Evolutionary conservation across 176 grass and related monocot species (phyloP), one percentile per base, ranked within the genome.

Genomic region (Carex littledalei): DNA sequence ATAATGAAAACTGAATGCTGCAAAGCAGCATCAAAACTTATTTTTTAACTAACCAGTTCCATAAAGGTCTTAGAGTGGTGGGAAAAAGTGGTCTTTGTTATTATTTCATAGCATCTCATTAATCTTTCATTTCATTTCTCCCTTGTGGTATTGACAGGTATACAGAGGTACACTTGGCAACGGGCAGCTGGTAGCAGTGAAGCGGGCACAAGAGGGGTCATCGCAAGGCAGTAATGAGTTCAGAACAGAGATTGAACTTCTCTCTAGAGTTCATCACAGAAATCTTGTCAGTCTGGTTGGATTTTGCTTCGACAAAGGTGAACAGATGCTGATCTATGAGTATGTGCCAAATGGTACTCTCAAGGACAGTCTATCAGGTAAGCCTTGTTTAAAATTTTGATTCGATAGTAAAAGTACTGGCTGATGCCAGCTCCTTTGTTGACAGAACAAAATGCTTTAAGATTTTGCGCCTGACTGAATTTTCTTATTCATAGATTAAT

Each of bases 251-350:
- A 94, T 97, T 8, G 94, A 97, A 84, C 89, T 92, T 50, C 87
- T 97, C 32, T 91, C 90, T 12, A 87, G 90, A 18, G 90, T 97
- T 31, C 92, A 97, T 86, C 94, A 97, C 81, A 92, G 84, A 88
- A 97, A 97, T 29, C 88, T 97, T 15, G 94, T 97, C 20, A 84
- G 60, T 82, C 94, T 94, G n/a, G 81, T 97, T 6, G 92, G 94
- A 1, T 97, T 92, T 85, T 97, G 92, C 87, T 81, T 97, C 4
- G 94, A 94, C 7, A 92, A 92, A 84, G 89, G 67, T 4, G 94
- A 97, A 86, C 89, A 92, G 84, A 90, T 97, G 85, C 82, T 97
- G 3, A 86, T 97, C 9, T 94, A 97, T 63, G 94, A 97, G 83
- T 94, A 90, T 70, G 69, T 97, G 34, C 89, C 92, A 45, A 97